A percentile compares a stretch with the other conserved stretches of the same genome.
phyloP scores from a whole-genome alignment of 2,329 filamentous ascomycete genomes.

The Hymenoscyphus repandus region DNA sequence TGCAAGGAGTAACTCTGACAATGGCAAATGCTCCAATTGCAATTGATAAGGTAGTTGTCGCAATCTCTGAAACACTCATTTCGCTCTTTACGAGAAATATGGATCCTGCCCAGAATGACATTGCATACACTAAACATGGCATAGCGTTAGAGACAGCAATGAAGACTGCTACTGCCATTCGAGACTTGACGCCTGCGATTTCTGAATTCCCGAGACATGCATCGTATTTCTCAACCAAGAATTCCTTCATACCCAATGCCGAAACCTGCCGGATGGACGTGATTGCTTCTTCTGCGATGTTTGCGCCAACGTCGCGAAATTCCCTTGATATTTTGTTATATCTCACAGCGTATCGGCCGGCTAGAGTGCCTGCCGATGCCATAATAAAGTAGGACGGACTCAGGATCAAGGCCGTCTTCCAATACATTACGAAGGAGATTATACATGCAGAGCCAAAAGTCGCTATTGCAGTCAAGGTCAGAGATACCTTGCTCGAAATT shows the following conservation, averaged over 20 bases:
- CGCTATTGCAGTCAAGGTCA: slow-evolving; percentile 70
- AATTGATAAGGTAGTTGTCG: slow-evolving; percentile 51
- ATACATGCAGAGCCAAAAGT: slow-evolving; percentile 83
- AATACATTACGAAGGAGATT: slow-evolving; percentile 81
- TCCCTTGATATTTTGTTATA: slow-evolving; percentile 71
- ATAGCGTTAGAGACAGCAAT: slow-evolving; percentile 75
- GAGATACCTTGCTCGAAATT: slow-evolving; percentile 78
- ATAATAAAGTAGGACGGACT: slow-evolving; percentile 62
- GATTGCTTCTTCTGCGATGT: slow-evolving; percentile 85
- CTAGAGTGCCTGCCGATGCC: slow-evolving; percentile 70
- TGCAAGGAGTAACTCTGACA: slow-evolving; percentile 76
- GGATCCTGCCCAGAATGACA: slow-evolving; percentile 41
- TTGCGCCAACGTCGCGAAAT: slow-evolving; percentile 76
- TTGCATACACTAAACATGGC: slow-evolving; percentile 79
- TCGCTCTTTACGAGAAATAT: slow-evolving; percentile 12
- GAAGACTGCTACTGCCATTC: slow-evolving; percentile 68
- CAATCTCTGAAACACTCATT: slow-evolving; percentile 8
- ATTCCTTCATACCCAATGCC: slow-evolving; percentile 86
- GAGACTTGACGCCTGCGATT: slow-evolving; percentile 66
- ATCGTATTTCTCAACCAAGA: slow-evolving; percentile 78
- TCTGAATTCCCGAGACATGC: slow-evolving; percentile 65
- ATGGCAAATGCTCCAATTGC: slow-evolving; percentile 88
- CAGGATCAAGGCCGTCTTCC: slow-evolving; percentile 85
- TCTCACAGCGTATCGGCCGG: slow-evolving; percentile 64
- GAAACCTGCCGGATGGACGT: slow-evolving; percentile 85